Percentiles rank a stretch among this genome's conserved stretches.
Conservation (phyloP, 768 basidiomycete species). For the Boletus reticuloceps region DNA sequence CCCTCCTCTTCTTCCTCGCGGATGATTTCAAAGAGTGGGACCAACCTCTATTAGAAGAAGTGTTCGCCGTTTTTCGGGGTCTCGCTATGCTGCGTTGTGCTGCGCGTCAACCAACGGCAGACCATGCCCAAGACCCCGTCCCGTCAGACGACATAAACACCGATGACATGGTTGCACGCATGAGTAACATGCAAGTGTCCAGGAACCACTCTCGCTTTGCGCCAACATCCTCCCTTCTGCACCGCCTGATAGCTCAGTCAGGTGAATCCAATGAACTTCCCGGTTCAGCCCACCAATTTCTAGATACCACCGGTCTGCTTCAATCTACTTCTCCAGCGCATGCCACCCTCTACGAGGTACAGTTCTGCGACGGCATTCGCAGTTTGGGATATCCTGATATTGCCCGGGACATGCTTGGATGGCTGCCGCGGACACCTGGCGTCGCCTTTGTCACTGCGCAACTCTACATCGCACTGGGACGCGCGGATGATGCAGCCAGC, state of each 20-base stretch:
- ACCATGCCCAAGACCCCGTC: conserved; percentile 29
- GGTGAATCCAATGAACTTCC: conserved; percentile 50
- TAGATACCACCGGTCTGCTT: conserved; percentile 64
- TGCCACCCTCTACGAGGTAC: conserved; percentile 64
- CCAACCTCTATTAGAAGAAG: conserved; percentile 62
- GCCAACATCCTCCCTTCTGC: conserved; percentile 61
- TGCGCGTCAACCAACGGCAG: conserved; percentile 54
- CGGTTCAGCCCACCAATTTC: conserved; percentile 64
- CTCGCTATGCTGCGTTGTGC: conserved; percentile 67
- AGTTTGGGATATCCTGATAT: conserved; percentile 58
- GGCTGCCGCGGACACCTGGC: conserved; percentile 78
- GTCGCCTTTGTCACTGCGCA: conserved; percentile 71
- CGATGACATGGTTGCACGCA: conserved; percentile 60
- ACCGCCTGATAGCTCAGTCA: conserved; percentile 56
- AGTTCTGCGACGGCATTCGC: conserved; percentile 70
- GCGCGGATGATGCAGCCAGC: conserved; percentile 69
- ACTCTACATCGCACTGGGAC: conserved; percentile 62
- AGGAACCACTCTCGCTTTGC: conserved; percentile 42
- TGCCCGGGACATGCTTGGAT: conserved; percentile 63
- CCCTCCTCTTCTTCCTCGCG: conserved; percentile 68
- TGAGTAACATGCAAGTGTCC: conserved; percentile 75
- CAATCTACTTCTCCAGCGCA: conserved; percentile 66
- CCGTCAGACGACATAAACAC: conserved; percentile 40
- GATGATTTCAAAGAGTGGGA: conserved; percentile 65
- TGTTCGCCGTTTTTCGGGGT: conserved; percentile 79